phyloP scores from a whole-genome alignment of 2,329 filamentous ascomycete genomes.

The Fonsecaea pugnacius region DNA sequence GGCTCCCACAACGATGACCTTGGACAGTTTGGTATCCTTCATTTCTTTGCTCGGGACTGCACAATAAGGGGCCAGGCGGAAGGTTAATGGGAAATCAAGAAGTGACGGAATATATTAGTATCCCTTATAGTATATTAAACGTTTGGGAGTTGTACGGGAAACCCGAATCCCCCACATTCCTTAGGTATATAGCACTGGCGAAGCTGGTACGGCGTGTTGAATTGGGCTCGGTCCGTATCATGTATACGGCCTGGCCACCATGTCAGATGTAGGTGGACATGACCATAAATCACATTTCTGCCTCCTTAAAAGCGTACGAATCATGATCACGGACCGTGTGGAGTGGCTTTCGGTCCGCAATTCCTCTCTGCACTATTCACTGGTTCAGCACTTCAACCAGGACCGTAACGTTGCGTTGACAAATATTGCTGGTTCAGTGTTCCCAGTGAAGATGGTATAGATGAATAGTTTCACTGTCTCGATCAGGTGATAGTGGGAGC shows the following conservation, averaged over 20 bases:
- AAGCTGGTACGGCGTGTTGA: not conserved
- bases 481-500: not conserved
- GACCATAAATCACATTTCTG: not conserved
- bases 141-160: not conserved
- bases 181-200: not conserved
- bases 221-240: not conserved
- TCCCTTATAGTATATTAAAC: not conserved
- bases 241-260: not conserved
- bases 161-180: not conserved
- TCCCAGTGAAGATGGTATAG: not conserved
- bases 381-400: not conserved
- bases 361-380: not conserved
- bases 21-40: not conserved
- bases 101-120: not conserved
- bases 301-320: not conserved
- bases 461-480: not conserved
- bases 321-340: not conserved
- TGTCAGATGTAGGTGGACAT: not conserved
- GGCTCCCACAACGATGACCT: constrained; percentile 38
- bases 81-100: not conserved
- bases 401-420: not conserved
- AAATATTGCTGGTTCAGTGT: not conserved
- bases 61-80: not conserved
- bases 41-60: not conserved
- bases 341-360: not conserved